A percentile compares a stretch with the other conserved stretches of the same genome.
phyloP scores from a whole-genome alignment of 495 filamentous ascomycete genomes.

The Neohortaea acidophila region DNA sequence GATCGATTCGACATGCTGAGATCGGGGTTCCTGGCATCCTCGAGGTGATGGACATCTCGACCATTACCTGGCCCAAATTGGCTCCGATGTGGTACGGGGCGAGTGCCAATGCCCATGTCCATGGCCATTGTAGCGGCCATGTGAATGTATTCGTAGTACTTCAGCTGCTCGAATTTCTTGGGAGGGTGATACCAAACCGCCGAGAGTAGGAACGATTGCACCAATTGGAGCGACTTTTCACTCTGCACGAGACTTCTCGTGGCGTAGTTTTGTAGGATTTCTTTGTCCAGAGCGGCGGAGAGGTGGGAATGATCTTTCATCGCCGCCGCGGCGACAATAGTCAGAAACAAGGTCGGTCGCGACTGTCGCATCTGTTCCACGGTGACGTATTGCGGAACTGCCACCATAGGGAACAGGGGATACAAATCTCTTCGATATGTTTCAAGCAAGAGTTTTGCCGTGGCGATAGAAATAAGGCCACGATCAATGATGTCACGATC shows the following conservation, averaged over 20 bases:
- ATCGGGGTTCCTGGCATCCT: constrained; percentile 20
- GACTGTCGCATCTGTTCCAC: constrained; percentile 29
- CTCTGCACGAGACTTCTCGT: constrained; percentile 34
- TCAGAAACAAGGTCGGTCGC: constrained; percentile 37
- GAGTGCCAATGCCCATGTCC: constrained; percentile 32
- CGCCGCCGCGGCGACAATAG: constrained; percentile 35
- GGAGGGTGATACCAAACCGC: constrained; percentile 38
- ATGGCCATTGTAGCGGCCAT: constrained; percentile 41
- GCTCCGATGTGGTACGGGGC: constrained; percentile 1
- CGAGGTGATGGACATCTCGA: constrained; percentile 2
- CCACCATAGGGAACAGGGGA: constrained; percentile 32
- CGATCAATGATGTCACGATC: constrained; percentile 31
- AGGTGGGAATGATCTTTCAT: constrained; percentile 30
- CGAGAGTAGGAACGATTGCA: constrained; percentile 36
- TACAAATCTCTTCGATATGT: constrained; percentile 32
- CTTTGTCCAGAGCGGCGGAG: constrained; percentile 32
- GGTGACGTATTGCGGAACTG: constrained; percentile 27
- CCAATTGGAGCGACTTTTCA: constrained; percentile 39
- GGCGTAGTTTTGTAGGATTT: constrained; percentile 35
- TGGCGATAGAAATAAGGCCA: constrained; percentile 32
- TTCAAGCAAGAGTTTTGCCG: constrained; percentile 31
- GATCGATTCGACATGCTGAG: constrained; percentile 9
- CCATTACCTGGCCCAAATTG: constrained; percentile 3
- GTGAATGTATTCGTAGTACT: constrained; percentile 40
- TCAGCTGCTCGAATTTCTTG: constrained; percentile 32